Base-by-base conservation (phyloP, 2,329 filamentous ascomycete genomes). In the Allantophomopsis cytisporea region DNA sequence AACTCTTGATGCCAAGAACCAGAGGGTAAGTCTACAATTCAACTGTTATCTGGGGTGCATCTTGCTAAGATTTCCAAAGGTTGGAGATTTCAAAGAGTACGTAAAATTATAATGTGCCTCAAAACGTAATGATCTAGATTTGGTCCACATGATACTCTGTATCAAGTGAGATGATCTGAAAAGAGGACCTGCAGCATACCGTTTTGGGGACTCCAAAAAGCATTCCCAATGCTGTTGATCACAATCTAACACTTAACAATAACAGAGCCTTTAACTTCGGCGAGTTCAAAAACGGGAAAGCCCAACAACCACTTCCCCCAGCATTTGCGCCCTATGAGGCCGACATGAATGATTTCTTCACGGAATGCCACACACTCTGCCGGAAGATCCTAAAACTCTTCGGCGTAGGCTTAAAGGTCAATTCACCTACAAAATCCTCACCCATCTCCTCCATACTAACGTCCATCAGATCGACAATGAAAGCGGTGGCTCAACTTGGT, bases 221-320 rank as follows among this genome's bases (percentile, higher is more conserved):
- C 8, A 28, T 8, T 28, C 7, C 23, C 8, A 10, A 28, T 10
- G 5, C 3, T 12, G 4, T 18, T 12, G 12, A 17, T 21, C 16
- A 31, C 36, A 36, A 36, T 36, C 20, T 35, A 41, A 7, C 7
- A 36, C 23, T n/a, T 32, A 41, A 35, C 20, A 32, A 15, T n/a
- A 18, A 15, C 48, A 91, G 87, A 64, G 86, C 82, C 31, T 89
- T 96, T 69, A 98, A 96, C 63, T 82, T 96, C 54, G 85, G 81
- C 47, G 76, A 85, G 49, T 94, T 91, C 55, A 55, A 65, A 41
- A 36, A 51, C 45, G 70, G 75, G 48, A 76, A 78, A 59, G 71
- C 82, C 12, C 76, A 81, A 45, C 89, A 96, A 57, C 80, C 82
- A 7, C 66, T 96, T 1, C 87, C 89, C 0, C 53, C 64, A 1